phyloP scores from a whole-genome alignment of 2,329 filamentous ascomycete genomes.

The Sclerotinia borealis region DNA sequence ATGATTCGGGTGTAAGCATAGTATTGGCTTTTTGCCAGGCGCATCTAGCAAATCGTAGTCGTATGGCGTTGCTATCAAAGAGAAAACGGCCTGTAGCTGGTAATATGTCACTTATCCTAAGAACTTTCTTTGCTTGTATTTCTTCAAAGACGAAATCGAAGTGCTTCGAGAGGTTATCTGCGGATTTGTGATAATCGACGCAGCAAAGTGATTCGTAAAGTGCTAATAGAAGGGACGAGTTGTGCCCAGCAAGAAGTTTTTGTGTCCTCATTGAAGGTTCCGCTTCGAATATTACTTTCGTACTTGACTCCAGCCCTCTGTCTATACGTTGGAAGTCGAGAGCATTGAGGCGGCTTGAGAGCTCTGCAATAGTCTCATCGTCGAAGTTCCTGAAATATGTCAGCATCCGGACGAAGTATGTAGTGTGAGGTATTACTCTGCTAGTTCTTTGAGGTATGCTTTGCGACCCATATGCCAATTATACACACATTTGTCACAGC shows the following conservation, averaged over 20 bases:
- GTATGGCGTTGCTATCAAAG: slow-evolving; percentile 62
- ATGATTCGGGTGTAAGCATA: slow-evolving; percentile 61
- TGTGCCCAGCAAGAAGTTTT: slow-evolving; percentile 31
- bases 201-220: slow-evolving; percentile 88
- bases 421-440: slow-evolving; percentile 44
- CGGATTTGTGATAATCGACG: slow-evolving; percentile 62
- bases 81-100: slow-evolving; percentile 82
- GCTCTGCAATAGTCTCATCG: slow-evolving; percentile 45
- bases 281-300: slow-evolving; percentile 41
- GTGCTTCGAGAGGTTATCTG: slow-evolving; percentile 24
- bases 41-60: slow-evolving; percentile 58
- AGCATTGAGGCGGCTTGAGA: slow-evolving; percentile 51
- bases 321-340: slow-evolving; percentile 58
- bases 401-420: slow-evolving; percentile 5
- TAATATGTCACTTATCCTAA: slow-evolving; percentile 69
- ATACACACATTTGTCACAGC: slow-evolving; percentile 64
- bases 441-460: slow-evolving; percentile 54
- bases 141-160: slow-evolving; percentile 82
- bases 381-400: slow-evolving; percentile 31
- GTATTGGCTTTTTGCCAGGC: slow-evolving; percentile 60
- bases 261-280: slow-evolving; percentile 26
- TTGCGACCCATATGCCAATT: slow-evolving; percentile 68
- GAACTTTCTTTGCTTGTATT: slow-evolving; percentile 70
- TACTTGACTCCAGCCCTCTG: slow-evolving; percentile 51
- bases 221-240: slow-evolving; percentile 62